Base-by-base conservation (phyloP, 352 stramenopile genomes). In the Phytophthora pinifolia region DNA sequence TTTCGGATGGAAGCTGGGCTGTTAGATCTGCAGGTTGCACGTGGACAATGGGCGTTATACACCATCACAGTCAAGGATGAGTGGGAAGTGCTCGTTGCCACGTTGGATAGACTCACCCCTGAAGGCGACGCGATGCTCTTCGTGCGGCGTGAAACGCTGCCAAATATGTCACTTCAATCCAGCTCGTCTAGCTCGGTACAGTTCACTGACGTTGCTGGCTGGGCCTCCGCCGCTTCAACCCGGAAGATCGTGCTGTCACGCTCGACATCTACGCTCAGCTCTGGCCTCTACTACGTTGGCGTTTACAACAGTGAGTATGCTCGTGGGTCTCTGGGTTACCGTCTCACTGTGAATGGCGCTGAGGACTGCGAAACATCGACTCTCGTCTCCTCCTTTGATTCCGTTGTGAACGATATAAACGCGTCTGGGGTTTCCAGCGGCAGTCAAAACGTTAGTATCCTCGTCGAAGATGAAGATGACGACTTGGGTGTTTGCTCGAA, bases 41-140 rank as follows among this genome's bases (percentile, higher is more conserved):
- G 83, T 15, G 72, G 67, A 6, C 47, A 54, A 0, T 92, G 79
- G 82, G 77, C 77, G 1, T 53, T 92, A 3, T 92, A 81, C 46
- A 87, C 77, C 3, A 33, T 92, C 1, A 44, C 43, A 6, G 59
- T 92, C 4, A 63, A 79, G 41, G 74, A 88, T 33, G 61, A 70
- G 4, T 93, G 79, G 79, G 43, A 80, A 30, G 67, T 88, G 27
- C 48, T 91, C 0, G 73, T 88, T 15, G 77, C 65, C 6, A 77
- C 70, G 4, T 45, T 89, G 0, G 56, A 67, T 12, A 48, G 67
- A 20, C 55, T 61, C 4, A 72, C 74, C 0, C 41, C 48, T 0
- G 69, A 83, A 31, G 75, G 68, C n/a, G 81, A 91, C 50, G 61
- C 77, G n/a, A 88, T 92, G 72, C 54, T 94, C 1, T 85, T 90